Base-by-base conservation (phyloP, 1,284 basidiomycete species). In the Heterobasidion parviporum region DNA sequence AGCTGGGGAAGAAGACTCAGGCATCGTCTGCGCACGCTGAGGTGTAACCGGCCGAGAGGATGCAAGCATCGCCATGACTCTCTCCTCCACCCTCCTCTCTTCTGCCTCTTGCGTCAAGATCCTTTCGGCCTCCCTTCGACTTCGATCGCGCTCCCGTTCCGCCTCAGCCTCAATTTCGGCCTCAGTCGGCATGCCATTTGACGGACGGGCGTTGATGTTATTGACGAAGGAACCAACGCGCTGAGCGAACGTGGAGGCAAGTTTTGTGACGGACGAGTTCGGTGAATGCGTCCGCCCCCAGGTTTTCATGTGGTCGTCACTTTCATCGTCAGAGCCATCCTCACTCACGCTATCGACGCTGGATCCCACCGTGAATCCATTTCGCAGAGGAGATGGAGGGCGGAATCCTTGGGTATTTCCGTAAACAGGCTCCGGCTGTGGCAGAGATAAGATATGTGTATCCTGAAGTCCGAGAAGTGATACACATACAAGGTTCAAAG, bases 111-210 rank as follows among this genome's bases (percentile, higher is more conserved):
- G 74, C 1, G 75, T 83, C 34, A 91, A 69, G 61, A 91, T 91
- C 2, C 74, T 74, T 65, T 91, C 89, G 0, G 89, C 89, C 67
- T 90, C 87, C 35, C 81, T 73, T 54, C 89, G 72, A 60, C 84
- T 87, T 50, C 75, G 70, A 62, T 90, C 89, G 47, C 88, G 79
- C 66, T 90, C 87, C 36, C 80, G 72, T 58, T 85, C 80, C 9
- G 87, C 87, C 59, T 90, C 85, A 5, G 86, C 87, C 67, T 90
- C 88, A 9, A 92, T 68, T 64, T 92, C 86, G 0, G 84, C 86
- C 64, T 89, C 87, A 2, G 82, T 81, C 2, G 79, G 85, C 57
- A 86, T 72, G 18, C 65, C 64, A 16, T 50, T 65, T 1, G 73
- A 70, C 3, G 79, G 74, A 46, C 74, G 72, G 10, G 80, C 73